Conservation (phyloP, 2,329 filamentous ascomycete genomes). For the Bretziella fagacearum region DNA sequence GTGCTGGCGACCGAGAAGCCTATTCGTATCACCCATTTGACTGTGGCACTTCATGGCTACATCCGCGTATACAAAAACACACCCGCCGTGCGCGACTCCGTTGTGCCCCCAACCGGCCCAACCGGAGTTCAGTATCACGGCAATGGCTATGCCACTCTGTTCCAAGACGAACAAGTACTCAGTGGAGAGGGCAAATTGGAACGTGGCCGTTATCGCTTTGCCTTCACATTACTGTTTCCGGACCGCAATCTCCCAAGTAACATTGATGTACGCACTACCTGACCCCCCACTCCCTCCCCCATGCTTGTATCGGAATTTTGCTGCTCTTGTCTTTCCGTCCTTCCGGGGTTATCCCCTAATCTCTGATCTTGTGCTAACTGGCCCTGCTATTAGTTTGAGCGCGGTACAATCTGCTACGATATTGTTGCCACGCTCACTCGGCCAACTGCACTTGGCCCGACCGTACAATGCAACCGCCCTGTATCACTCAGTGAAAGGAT, state of each 20-base stretch:
- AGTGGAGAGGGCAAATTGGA: slow-evolving; percentile 63
- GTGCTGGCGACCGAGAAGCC: slow-evolving; percentile 58
- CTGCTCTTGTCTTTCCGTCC: background rate
- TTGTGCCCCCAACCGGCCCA: slow-evolving; percentile 10
- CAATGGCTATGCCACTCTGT: slow-evolving; percentile 64
- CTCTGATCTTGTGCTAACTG: background rate
- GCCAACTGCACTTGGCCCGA: slow-evolving; percentile 70
- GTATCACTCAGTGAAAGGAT: slow-evolving; percentile 66
- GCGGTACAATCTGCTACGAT: slow-evolving; percentile 82
- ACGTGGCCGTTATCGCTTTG: slow-evolving; percentile 61
- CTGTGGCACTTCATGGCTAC: slow-evolving; percentile 60
- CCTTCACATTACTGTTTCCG: slow-evolving; percentile 57
- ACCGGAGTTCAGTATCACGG: slow-evolving; percentile 40
- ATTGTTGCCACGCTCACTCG: slow-evolving; percentile 79
- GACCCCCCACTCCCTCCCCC: background rate
- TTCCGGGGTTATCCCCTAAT: too few species aligned
- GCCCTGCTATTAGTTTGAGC: slow-evolving; percentile 57
- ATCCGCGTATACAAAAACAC: slow-evolving; percentile 63
- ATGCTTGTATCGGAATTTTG: background rate
- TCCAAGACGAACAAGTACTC: slow-evolving; percentile 65
- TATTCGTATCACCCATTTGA: slow-evolving; percentile 61
- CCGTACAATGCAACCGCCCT: slow-evolving; percentile 62
- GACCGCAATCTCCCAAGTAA: slow-evolving; percentile 64
- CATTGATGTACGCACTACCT: slow-evolving; percentile 56
- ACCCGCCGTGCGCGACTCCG: slow-evolving; percentile 34